Evolutionary conservation across 169 alveolate species (phyloP), one percentile per base, ranked within the genome.

Genomic region (Theileria annulata): DNA sequence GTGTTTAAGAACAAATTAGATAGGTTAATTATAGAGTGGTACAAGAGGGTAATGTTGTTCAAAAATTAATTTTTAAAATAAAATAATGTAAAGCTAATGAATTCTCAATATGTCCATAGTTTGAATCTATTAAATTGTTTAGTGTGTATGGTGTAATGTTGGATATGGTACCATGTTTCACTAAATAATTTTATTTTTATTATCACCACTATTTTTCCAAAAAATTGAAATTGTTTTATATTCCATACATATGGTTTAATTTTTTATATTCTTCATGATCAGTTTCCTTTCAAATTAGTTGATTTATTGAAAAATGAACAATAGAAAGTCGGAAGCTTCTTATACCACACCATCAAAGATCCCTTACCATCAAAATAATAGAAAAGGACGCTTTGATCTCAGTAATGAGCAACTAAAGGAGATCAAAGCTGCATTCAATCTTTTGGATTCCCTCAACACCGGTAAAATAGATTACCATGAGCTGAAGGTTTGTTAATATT

Each of bases 401-500:
- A 86, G 92, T 28, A 91, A 80, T 15, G 92, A 89, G 68, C 94
- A 89, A 31, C 69, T 86, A 42, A 86, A 74, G 80, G 99, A 98
- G 86, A 96, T 98, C 17, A 95, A 95, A 75, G 99, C 98, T 80
- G 99, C 99, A 51, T 98, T 98, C 88, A 99, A 98, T 76, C 91
- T 98, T 49, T 96, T 98, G 86, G 99, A 98, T 88, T 95, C 99
- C 12, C 98, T 96, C 75, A 97, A 98, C 30, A 93, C 98, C 21
- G 99, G 99, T 21, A 92, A 77, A 72, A 97, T 97, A 35, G 99
- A 96, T 75, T 93, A 95, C 63, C 97, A 96, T 88, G 99, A 98
- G 80, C 94, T 98, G 30, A 98, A 97, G 93, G 99, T 96, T 66
- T 5, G 79, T 69, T 13, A 3, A 1, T 17, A 15, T 17, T 2